Evolutionary conservation across 805 yeast genomes (phyloP).

Genomic region (Pichia eremophila): DNA sequence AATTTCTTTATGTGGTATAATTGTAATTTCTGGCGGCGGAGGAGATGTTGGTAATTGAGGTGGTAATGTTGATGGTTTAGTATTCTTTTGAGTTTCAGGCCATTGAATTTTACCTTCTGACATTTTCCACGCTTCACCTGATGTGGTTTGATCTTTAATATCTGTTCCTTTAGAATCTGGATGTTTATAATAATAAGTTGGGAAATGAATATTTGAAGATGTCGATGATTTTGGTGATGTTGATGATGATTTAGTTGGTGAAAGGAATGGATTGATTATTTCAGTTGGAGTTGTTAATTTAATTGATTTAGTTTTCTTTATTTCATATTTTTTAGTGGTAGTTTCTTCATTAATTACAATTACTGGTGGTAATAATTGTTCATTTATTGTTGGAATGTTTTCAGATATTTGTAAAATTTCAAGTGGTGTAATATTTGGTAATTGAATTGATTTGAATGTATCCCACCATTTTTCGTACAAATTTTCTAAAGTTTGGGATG

Average conservation of each 20-base stretch:
- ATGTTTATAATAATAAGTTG: conserved; percentile 19
- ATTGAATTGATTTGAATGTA: conserved; percentile 12
- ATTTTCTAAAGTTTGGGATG: conserved; percentile 5
- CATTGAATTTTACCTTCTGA: conserved; percentile 17
- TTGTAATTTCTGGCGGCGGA: too few relatives aligned
- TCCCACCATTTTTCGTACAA: conserved; percentile 26
- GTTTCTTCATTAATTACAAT: too few relatives aligned
- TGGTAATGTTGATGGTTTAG: too few relatives aligned
- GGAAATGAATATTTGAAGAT: conserved; percentile 8
- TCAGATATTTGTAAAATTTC: conserved; percentile 16
- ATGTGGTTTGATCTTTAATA: conserved; percentile 11
- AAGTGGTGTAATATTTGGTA: conserved; percentile 11
- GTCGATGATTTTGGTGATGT: too few relatives aligned
- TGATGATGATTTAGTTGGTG: background rate
- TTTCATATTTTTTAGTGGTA: background rate
- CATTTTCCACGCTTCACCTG: conserved; percentile 28
- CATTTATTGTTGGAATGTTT: conserved; percentile 13
- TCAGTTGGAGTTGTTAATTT: background rate
- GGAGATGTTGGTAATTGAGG: background rate
- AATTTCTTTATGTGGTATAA: background rate
- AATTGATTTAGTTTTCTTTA: background rate
- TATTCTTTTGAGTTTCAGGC: conserved; percentile 3
- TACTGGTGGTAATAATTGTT: too few relatives aligned
- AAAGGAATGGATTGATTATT: conserved; percentile 3
- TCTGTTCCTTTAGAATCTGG: conserved; percentile 4